phyloP scores from a whole-genome alignment of 2,329 filamentous ascomycete genomes.

The Fusarium anguioides region DNA sequence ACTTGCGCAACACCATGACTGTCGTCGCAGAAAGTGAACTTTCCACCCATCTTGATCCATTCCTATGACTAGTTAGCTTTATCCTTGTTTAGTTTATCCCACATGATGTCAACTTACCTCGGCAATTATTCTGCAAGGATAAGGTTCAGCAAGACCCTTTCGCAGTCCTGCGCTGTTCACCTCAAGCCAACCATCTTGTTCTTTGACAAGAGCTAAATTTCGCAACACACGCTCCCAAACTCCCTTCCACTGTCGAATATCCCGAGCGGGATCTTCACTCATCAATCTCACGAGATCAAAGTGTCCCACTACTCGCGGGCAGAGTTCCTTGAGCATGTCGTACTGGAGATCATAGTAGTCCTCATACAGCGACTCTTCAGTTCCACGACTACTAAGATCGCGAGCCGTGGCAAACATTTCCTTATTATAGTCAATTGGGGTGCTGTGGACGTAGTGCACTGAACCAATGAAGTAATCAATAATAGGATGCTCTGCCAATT shows the following conservation, averaged over 20 bases:
- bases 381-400: constrained; percentile 52
- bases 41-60: constrained; percentile 78
- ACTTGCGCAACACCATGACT: constrained; percentile 91
- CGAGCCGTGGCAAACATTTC: constrained; percentile 68
- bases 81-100: background rate
- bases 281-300: constrained; percentile 91
- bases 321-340: constrained; percentile 78
- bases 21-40: constrained; percentile 93
- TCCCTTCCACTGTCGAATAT: constrained; percentile 65
- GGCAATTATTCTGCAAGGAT: constrained; percentile 83
- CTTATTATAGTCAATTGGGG: constrained; percentile 89
- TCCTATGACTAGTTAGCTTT: constrained; percentile 58
- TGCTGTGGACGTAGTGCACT: constrained; percentile 86
- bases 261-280: constrained; percentile 73
- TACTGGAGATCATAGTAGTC: constrained; percentile 91
- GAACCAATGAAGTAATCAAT: constrained; percentile 95
- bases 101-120: constrained; percentile 62
- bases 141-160: constrained; percentile 91
- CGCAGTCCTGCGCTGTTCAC: constrained; percentile 87
- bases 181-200: constrained; percentile 86
- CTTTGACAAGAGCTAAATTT: constrained; percentile 77
- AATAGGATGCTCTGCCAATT: constrained; percentile 68
- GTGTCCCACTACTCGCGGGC: constrained; percentile 86
- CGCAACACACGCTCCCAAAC: constrained; percentile 81
- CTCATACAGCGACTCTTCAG: constrained; percentile 79